A percentile compares a stretch with the other conserved stretches of the same genome.
phyloP scores from a whole-genome alignment of 2,329 filamentous ascomycete genomes.

The Penicillium thymicola region DNA sequence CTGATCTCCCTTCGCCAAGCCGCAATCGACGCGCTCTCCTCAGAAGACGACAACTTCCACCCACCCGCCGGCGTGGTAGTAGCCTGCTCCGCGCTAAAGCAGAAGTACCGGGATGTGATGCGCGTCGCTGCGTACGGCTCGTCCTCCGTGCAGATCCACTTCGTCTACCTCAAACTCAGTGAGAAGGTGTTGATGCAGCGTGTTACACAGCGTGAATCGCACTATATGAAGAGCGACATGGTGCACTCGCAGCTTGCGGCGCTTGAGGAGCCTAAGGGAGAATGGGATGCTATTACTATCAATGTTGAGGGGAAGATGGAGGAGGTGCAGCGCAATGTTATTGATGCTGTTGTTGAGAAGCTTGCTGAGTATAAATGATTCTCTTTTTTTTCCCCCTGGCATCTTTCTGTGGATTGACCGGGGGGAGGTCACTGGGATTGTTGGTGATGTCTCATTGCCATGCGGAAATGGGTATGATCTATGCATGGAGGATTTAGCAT shows the following conservation, averaged over 20 bases:
- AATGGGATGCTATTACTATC: slow-evolving; percentile 66
- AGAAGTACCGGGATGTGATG: slow-evolving; percentile 93
- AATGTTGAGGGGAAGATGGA: slow-evolving; percentile 56
- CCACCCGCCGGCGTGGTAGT: slow-evolving; percentile 77
- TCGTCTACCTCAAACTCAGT: slow-evolving; percentile 81
- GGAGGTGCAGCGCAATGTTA: slow-evolving; percentile 59
- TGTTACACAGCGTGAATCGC: slow-evolving; percentile 70
- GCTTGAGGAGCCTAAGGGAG: slow-evolving; percentile 80
- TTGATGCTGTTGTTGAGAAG: slow-evolving; percentile 56
- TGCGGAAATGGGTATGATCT: slow-evolving; percentile 2
- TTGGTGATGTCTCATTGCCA: slow-evolving; percentile 4
- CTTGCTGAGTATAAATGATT: slow-evolving; percentile 46
- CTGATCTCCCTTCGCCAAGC: slow-evolving; percentile 71
- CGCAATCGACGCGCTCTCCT: slow-evolving; percentile 50
- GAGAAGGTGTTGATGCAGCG: slow-evolving; percentile 73
- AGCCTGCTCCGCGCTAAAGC: slow-evolving; percentile 93
- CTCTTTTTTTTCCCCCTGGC: background rate
- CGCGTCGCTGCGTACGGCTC: slow-evolving; percentile 74
- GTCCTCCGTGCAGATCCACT: slow-evolving; percentile 74
- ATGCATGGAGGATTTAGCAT: slow-evolving; percentile 12
- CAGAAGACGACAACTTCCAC: slow-evolving; percentile 36
- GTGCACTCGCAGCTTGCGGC: slow-evolving; percentile 86
- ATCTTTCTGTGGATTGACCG: background rate
- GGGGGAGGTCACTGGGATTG: background rate
- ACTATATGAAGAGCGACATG: slow-evolving; percentile 97